Evolutionary conservation across 164 flowering plant genomes (phyloP).

Genomic region (Macadamia integrifolia): DNA sequence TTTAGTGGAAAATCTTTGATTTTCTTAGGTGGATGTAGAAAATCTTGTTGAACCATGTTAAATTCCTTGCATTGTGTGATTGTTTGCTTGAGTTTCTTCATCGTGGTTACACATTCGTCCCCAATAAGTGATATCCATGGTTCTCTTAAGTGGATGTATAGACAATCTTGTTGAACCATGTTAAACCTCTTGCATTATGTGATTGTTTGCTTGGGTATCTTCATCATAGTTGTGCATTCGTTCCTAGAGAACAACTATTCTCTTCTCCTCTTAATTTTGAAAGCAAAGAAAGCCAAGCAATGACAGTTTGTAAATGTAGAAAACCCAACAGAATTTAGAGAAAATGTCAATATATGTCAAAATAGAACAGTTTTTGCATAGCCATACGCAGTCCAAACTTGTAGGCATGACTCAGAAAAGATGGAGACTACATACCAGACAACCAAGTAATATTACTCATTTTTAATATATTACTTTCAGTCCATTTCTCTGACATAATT

Average conservation of each 20-base stretch:
- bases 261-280: slow-evolving; percentile 56
- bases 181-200: too few relatives aligned
- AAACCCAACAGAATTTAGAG: slow-evolving; percentile 5
- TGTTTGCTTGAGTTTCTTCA: too few relatives aligned
- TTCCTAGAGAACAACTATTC: slow-evolving; percentile 52
- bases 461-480: slow-evolving; percentile 29
- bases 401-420: background rate
- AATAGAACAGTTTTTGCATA: background rate
- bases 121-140: too few relatives aligned
- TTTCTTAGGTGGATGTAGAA: too few relatives aligned
- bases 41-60: too few relatives aligned
- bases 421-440: background rate
- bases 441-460: slow-evolving; percentile 28
- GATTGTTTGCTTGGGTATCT: too few relatives aligned
- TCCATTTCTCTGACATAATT: slow-evolving; percentile 53
- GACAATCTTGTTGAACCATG: too few relatives aligned
- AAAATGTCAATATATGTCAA: background rate
- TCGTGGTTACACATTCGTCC: too few relatives aligned
- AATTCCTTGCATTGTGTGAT: too few relatives aligned
- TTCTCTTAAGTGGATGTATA: too few relatives aligned
- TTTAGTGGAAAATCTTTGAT: too few relatives aligned
- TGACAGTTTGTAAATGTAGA: slow-evolving; percentile 48
- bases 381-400: background rate
- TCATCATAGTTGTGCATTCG: too few relatives aligned
- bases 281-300: slow-evolving; percentile 51